A percentile compares a stretch with the other conserved stretches of the same genome.
Conservation (phyloP, 306 rosid species). For the Luffa aegyptiaca region DNA sequence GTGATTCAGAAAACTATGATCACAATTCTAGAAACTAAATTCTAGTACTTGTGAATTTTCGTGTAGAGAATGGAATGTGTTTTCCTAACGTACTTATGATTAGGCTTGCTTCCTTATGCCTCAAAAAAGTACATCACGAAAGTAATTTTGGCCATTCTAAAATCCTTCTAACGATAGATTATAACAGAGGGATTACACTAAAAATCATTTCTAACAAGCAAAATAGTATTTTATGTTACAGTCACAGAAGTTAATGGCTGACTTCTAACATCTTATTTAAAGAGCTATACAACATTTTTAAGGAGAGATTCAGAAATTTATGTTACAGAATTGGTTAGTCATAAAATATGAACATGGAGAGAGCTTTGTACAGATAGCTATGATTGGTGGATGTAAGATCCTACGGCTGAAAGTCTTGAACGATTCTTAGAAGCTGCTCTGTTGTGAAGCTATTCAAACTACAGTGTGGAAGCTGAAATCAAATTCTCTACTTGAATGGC, state of each 20-base stretch:
- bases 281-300: neutral
- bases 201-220: neutral
- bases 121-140: too few relatives aligned
- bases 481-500: neutral
- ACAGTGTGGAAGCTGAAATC: neutral
- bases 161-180: too few relatives aligned
- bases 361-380: constrained; percentile 6
- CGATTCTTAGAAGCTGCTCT: neutral
- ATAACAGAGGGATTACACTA: neutral
- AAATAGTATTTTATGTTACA: neutral
- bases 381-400: neutral
- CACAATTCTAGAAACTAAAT: neutral
- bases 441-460: neutral
- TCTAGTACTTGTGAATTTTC: too few relatives aligned
- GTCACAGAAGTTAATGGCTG: neutral
- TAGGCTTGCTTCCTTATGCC: too few relatives aligned
- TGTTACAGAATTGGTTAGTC: neutral
- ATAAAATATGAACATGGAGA: constrained; percentile 1
- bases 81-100: too few relatives aligned
- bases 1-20: neutral
- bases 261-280: neutral
- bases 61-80: too few relatives aligned
- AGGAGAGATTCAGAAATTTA: neutral
- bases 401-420: neutral
- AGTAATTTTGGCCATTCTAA: too few relatives aligned